Evolutionary conservation across 768 basidiomycete species (phyloP), one percentile per base, ranked within the genome.

Genomic region (Pleurotus salmoneostramineus): DNA sequence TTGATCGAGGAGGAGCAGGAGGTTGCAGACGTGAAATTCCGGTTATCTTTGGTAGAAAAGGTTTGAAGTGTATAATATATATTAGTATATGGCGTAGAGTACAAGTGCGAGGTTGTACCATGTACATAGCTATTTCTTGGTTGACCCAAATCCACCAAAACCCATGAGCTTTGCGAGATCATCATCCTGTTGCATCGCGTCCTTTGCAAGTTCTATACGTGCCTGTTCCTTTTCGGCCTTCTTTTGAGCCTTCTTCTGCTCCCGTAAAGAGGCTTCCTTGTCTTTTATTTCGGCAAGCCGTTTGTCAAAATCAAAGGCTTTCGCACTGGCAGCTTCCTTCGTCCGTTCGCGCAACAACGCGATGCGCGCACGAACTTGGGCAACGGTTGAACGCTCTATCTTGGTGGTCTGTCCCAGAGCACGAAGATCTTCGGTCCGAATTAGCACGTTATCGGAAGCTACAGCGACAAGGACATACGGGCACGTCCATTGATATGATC

Each of bases 401-500:
- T 88, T 88, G 15, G 96, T 99, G 2, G 93, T 93, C 74, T 98
- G 97, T n/a, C 97, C 97, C n/a, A 98, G 65, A 27, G 79, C 83
- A 43, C 94, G 87, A 51, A 99, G 78, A 78, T 99, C 97, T 98
- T 1, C 50, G 27, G 32, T 49, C 21, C 51, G 45, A 54, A 50
- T 48, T 48, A 55, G 56, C 61, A 56, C 21, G 47, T 3, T 50
- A 5, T 35, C 12, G 37, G 5, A 14, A 1, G 44, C 14, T n/a
- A 56, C 2, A 58, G 52, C 47, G 50, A 51, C 6, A 52, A 27
- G 21, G 31, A 83, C 94, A 66, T 70, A 98, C 96, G 96, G 56
- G 85, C 84, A 77, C 95, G 82, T 59, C 93, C 88, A 72, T 99
- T 99, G 57, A 99, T 84, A 67, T 99, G 97, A 68, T 98, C 95